Base-by-base conservation (phyloP, 2,329 filamentous ascomycete species). In the Cordyceps farinosa region DNA sequence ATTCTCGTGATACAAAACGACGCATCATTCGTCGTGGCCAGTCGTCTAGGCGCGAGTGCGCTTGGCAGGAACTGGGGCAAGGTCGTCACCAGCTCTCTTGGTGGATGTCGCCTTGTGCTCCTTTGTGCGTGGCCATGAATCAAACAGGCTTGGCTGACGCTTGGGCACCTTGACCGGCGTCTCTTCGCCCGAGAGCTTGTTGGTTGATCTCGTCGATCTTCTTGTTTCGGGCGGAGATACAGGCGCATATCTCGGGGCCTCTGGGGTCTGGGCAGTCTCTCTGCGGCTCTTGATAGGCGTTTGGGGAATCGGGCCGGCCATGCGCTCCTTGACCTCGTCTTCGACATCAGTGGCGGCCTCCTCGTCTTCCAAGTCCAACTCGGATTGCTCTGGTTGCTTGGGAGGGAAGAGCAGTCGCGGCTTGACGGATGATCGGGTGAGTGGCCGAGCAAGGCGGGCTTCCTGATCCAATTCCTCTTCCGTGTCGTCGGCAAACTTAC, bases 351-450 rank as follows among this genome's bases (percentile, higher is more conserved):
- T 85, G 64, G 76, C 73, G 6, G 83, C 83, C 70, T 90, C 86
- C 60, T 87, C 85, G 60, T 87, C 82, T 57, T 86, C 82, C 1
- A 79, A 74, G 34, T 77, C 72, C 63, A 77, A 75, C 68, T 70
- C 75, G 68, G 72, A 78, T 67, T 80, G 80, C 66, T 78, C 75
- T 68, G 72, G 78, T 67, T 80, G 80, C 66, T 78, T 78, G 47
- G 77, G 75, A 4, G 87, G 85, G 76, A 91, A 93, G 8, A 93
- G 82, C 9, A 91, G 82, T 40, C 88, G 86, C 15, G 90, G 90
- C 75, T 90, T 88, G 72, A 92, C 81, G 1, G 84, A 80, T n/a
- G 88, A 87, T 64, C 89, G 86, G 30, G 87, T 89, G 60, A 89
- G 75, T 29, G 81, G 85, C 36, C 73, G 72, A 64, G 72, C 67